These are phyloP conservation scores for Podaxis mareebaensis DNA, from an alignment of 768 basidiomycete species.

Conservation along the genomic window DNA sequence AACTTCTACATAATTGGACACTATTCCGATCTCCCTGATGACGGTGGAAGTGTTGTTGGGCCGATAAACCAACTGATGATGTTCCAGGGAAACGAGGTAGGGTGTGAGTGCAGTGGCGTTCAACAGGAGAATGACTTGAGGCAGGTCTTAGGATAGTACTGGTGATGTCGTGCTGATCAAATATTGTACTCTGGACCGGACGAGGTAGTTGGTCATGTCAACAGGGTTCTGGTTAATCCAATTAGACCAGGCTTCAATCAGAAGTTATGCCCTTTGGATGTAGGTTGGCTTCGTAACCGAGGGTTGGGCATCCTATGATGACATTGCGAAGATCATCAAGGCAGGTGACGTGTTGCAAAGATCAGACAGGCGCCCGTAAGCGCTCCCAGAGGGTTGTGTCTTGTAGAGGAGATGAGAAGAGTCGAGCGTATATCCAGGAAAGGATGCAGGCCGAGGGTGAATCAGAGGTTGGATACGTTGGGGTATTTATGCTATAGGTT, in stretches of 20 bases:
- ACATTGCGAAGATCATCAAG: constrained; percentile 2
- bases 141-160: background rate
- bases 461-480: background rate
- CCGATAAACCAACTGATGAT: background rate
- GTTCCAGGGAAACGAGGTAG: background rate
- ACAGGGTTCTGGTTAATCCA: constrained; percentile 7
- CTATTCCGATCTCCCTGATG: background rate
- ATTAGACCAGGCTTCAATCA: background rate
- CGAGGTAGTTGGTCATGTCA: background rate
- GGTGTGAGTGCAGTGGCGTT: background rate
- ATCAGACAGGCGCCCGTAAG: background rate
- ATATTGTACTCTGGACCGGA: constrained; percentile 10
- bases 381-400: background rate
- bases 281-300: constrained; percentile 2
- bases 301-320: constrained; percentile 10
- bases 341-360: background rate
- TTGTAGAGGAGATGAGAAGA: background rate
- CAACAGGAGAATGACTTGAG: background rate
- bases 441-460: background rate
- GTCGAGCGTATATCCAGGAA: background rate
- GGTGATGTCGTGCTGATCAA: background rate
- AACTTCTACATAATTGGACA: background rate
- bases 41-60: background rate
- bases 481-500: background rate
- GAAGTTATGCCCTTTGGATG: background rate